These are phyloP conservation scores for Calonectria montana DNA, from an alignment of 2,329 filamentous ascomycete species.

Conservation along the genomic window DNA sequence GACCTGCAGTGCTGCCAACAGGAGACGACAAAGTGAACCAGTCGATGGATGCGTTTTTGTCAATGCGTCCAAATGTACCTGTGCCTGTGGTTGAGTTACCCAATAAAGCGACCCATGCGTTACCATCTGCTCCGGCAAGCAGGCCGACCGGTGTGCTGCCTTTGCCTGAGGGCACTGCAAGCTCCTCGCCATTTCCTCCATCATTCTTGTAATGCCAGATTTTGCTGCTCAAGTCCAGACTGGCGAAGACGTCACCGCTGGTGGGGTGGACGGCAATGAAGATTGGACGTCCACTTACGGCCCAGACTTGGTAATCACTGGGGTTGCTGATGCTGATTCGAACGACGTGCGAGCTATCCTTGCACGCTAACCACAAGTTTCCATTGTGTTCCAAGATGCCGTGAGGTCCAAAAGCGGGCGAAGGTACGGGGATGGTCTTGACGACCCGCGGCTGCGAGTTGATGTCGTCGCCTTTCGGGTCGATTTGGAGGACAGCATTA, in stretches of 20 bases:
- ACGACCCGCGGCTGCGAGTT: neutral
- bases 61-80: neutral
- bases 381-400: neutral
- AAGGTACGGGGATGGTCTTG: neutral
- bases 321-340: slow-evolving; percentile 5
- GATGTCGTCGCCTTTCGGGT: neutral
- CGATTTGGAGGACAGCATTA: neutral
- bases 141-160: neutral
- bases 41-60: neutral
- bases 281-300: neutral
- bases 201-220: slow-evolving; percentile 6
- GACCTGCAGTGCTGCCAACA: neutral
- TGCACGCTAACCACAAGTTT: neutral
- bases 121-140: neutral
- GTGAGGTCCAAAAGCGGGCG: neutral
- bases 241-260: neutral
- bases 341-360: neutral
- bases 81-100: neutral
- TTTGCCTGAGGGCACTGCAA: neutral
- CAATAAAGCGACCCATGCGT: neutral
- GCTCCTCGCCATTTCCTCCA: neutral
- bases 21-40: neutral
- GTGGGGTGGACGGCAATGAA: neutral
- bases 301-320: neutral
- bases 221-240: neutral